Evolutionary conservation across 305 asterid genomes (phyloP).

Genomic region (Ilex paraguariensis): DNA sequence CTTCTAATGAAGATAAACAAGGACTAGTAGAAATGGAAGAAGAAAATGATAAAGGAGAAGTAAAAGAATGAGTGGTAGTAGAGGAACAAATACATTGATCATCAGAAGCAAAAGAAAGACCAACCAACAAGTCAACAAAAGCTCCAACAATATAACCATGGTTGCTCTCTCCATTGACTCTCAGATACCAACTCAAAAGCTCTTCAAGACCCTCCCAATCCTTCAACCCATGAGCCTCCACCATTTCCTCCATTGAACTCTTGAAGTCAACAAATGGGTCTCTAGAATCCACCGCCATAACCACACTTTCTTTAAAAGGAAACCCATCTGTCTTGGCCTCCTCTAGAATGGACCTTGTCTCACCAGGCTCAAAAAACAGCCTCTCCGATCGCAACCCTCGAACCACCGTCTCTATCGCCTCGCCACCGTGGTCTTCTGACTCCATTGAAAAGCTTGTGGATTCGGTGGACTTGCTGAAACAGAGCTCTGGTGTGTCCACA

Average conservation of each 20-base stretch:
- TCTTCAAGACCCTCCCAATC: constrained; percentile 63
- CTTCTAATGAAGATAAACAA: constrained; percentile 32
- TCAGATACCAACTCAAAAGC: constrained; percentile 47
- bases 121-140: constrained; percentile 49
- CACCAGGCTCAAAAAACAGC: constrained; percentile 66
- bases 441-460: constrained; percentile 11
- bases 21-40: constrained; percentile 51
- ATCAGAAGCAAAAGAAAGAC: constrained; percentile 22
- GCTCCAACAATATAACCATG: constrained; percentile 66
- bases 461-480: constrained; percentile 12
- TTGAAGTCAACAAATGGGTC: constrained; percentile 70
- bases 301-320: constrained; percentile 34
- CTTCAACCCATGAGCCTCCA: constrained; percentile 47
- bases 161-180: constrained; percentile 33
- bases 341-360: constrained; percentile 55
- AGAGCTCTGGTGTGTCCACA: constrained; percentile 18
- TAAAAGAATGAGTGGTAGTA: constrained; percentile 45
- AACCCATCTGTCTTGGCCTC: constrained; percentile 22
- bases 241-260: constrained; percentile 85
- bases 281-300: constrained; percentile 53
- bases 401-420: constrained; percentile 26
- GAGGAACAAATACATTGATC: constrained; percentile 44
- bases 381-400: constrained; percentile 54
- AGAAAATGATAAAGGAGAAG: constrained; percentile 57
- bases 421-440: constrained; percentile 17